Base-by-base conservation (phyloP, 257 asterid species). In the Coffea canephora region DNA sequence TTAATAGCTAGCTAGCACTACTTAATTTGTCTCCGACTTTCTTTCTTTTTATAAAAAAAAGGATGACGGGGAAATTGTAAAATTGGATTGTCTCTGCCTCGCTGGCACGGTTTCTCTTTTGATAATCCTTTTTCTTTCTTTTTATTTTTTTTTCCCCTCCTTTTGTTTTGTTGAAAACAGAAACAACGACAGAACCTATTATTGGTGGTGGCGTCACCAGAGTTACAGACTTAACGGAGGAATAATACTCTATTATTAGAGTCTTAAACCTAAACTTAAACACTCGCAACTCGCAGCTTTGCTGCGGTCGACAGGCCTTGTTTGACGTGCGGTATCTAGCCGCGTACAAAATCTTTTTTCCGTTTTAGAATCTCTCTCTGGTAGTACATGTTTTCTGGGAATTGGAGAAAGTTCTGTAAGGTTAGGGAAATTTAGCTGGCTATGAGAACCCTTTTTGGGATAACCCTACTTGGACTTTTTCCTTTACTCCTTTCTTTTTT, bases 41-140 rank as follows among this genome's bases (percentile, higher is more conserved):
- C 39, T 54, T 16, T 48, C 78, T 72, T 75, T 72, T 80, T 31
- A 31, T 31, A 31, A 31, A 31, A 31, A 80, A 52, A 61, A 73
- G 69, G 19, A 68, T n/a, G 45, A 43, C 27, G 14, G 16, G 65
- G 46, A 69, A 78, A 54, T 39, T 54, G 69, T 41, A 39, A 73
- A 14, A 48, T 61, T 72, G 54, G 74, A 79, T n/a, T 21, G 13
- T 3, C 41, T 36, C 69, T 48, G 13, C 1, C 52, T 48, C 52
- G 9, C 12, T 54, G 48, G n/a, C 25, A 3, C n/a, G 65, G 27
- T 73, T 50, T 73, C 57, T 25, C 23, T 73, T 50, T 50, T 39
- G 3, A 39, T 39, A 3, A 39, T 39, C 43, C 7, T 52, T 1
- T 57, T 19, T 57, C 21, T 57, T 19, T 57, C 4, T 16, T 3